Evolutionary conservation across 495 filamentous ascomycete species (phyloP).

Genomic region (Talaromyces ruber): DNA sequence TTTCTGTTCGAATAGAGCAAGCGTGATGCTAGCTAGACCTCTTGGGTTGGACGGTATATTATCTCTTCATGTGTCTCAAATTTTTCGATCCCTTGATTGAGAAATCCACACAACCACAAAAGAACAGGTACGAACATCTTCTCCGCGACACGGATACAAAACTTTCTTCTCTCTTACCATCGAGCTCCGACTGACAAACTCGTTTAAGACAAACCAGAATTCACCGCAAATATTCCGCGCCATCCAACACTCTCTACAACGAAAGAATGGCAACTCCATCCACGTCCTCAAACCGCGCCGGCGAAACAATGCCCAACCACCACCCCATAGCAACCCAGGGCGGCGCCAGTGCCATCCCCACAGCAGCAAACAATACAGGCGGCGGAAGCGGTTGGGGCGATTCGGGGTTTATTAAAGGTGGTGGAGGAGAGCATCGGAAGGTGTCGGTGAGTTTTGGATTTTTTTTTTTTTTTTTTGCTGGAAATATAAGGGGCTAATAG

Average conservation of each 20-base stretch:
- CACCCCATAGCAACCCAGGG: constrained; percentile 13
- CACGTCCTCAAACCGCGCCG: background rate
- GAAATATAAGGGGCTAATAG: too few species aligned
- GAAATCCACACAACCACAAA: too few species aligned
- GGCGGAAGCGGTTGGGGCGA: constrained; percentile 17
- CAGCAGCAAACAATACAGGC: constrained; percentile 24
- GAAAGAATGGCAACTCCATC: constrained; percentile 1
- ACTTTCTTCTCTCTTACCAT: too few species aligned
- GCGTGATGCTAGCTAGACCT: too few species aligned
- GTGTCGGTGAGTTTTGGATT: background rate
- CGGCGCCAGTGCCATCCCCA: constrained; percentile 20
- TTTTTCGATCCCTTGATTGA: too few species aligned
- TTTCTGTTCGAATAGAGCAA: too few species aligned
- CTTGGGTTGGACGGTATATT: background rate
- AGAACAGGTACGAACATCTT: too few species aligned
- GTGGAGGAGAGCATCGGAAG: constrained; percentile 3
- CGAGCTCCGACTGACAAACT: too few species aligned
- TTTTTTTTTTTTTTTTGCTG: too few species aligned
- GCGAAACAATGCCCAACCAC: background rate
- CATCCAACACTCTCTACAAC: background rate
- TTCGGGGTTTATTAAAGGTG: constrained; percentile 14
- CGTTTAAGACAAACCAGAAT: too few species aligned
- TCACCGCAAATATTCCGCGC: background rate
- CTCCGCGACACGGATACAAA: too few species aligned
- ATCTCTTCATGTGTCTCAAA: too few species aligned